phyloP scores from a whole-genome alignment of 768 basidiomycete genomes.

The Russula sp. region DNA sequence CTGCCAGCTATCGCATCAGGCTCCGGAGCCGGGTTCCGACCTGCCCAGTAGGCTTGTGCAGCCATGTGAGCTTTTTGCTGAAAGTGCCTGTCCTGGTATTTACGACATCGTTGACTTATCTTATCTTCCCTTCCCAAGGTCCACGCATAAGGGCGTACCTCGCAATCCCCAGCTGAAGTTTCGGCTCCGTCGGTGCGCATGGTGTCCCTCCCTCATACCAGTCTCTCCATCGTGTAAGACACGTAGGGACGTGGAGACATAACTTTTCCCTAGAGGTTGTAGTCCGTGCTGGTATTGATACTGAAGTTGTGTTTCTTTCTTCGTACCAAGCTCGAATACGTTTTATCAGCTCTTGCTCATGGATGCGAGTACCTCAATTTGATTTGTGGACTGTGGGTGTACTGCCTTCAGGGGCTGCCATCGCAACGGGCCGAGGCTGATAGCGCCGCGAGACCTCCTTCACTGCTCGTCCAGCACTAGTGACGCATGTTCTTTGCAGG shows the following conservation, averaged over 20 bases:
- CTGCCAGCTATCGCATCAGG: not conserved
- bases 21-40: conserved; percentile 12
- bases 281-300: not conserved
- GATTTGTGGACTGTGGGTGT: not conserved
- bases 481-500: not conserved
- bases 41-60: not conserved
- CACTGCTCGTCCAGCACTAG: not conserved
- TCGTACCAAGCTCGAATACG: too few relatives aligned
- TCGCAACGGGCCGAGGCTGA: not conserved
- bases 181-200: not conserved
- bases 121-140: not conserved
- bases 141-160: not conserved
- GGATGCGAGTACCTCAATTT: not conserved
- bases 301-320: not conserved
- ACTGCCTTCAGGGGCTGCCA: not conserved
- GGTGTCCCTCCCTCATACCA: not conserved
- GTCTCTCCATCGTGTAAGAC: not conserved
- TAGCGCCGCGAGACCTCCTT: not conserved
- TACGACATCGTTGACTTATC: not conserved
- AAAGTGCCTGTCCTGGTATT: not conserved
- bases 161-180: not conserved
- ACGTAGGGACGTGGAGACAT: not conserved
- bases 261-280: not conserved
- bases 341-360: not conserved
- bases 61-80: not conserved